These are phyloP conservation scores for Trichomonas vaginalis DNA, from an alignment of 208 protist species.

Conservation along the genomic window DNA sequence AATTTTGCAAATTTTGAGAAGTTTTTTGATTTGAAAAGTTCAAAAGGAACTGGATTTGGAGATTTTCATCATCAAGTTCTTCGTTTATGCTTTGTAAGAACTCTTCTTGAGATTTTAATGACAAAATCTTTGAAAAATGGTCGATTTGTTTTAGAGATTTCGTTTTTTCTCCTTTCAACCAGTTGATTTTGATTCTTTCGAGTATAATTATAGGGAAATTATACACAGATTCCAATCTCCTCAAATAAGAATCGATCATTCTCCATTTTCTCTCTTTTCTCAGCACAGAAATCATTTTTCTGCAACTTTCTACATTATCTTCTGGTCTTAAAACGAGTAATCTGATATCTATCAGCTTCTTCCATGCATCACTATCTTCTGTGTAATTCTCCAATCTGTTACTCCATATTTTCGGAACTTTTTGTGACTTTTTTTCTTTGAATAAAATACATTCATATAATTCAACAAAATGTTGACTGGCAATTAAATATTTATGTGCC, in stretches of 20 bases:
- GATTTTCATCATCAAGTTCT: background rate
- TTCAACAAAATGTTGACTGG: background rate
- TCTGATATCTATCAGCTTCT: background rate
- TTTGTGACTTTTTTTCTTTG: too few relatives aligned
- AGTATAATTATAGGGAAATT: background rate
- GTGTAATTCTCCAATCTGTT: background rate
- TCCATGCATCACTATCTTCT: constrained; percentile 13
- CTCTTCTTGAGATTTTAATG: background rate
- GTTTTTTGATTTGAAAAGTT: too few relatives aligned
- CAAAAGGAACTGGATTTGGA: background rate
- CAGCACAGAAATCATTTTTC: background rate
- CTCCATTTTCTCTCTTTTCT: background rate
- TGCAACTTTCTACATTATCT: background rate
- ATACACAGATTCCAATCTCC: background rate
- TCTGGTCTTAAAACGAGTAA: background rate
- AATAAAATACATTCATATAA: background rate
- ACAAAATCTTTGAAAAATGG: background rate
- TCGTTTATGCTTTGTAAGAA: background rate
- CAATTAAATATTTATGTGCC: background rate
- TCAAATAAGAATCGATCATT: background rate
- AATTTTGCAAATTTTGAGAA: too few relatives aligned
- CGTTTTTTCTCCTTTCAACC: background rate
- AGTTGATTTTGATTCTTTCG: background rate
- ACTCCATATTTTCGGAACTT: background rate
- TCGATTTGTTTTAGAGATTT: background rate